These are phyloP conservation scores for Ceratorhiza oryzae-sativae DNA, from an alignment of 1,284 basidiomycete genomes.

Conservation along the genomic window DNA sequence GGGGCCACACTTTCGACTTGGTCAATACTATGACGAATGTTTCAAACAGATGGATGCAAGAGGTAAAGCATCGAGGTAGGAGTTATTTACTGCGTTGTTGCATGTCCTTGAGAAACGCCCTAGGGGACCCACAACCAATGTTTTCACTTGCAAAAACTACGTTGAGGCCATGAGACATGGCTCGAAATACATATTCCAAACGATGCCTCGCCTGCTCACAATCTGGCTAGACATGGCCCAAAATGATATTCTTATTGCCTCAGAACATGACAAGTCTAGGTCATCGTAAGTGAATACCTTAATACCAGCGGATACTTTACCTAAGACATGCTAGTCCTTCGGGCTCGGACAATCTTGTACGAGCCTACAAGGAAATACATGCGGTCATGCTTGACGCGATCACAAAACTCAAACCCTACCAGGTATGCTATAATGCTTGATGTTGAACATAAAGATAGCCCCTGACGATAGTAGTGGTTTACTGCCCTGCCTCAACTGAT, in stretches of 20 bases:
- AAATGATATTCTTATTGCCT: constrained; percentile 48
- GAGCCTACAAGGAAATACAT: constrained; percentile 25
- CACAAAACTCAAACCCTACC: constrained; percentile 73
- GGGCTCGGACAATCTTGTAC: constrained; percentile 1
- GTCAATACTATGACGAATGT: constrained; percentile 83
- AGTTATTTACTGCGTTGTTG: not conserved
- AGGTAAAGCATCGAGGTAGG: constrained; percentile 35
- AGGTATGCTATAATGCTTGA: constrained; percentile 56
- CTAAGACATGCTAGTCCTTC: not conserved
- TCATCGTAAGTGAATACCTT: not conserved
- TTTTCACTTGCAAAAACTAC: constrained; percentile 55
- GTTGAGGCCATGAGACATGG: constrained; percentile 79
- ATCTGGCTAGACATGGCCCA: constrained; percentile 97
- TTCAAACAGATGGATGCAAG: constrained; percentile 38
- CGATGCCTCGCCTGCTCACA: constrained; percentile 91
- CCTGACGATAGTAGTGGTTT: constrained; percentile 72
- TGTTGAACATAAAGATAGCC: not conserved
- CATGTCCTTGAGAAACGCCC: not conserved
- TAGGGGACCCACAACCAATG: constrained; percentile 38
- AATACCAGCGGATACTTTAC: not conserved
- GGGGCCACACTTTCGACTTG: constrained; percentile 83
- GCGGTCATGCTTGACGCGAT: constrained; percentile 62
- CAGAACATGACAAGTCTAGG: constrained; percentile 41
- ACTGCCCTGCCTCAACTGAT: constrained; percentile 97
- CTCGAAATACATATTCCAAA: constrained; percentile 97